Conservation (phyloP, 2,329 filamentous ascomycete species). For the Penicillium sp. region DNA sequence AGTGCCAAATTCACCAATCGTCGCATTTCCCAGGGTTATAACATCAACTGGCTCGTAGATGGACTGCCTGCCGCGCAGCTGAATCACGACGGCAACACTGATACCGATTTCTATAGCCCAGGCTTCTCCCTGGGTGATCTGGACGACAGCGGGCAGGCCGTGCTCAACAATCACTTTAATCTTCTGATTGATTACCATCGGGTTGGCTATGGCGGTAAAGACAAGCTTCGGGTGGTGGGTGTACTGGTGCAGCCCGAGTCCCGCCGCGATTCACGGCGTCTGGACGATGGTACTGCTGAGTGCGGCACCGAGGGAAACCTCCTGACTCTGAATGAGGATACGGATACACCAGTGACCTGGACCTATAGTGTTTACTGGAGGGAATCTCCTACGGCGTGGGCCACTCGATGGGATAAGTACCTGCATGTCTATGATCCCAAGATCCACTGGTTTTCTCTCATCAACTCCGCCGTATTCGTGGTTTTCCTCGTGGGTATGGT, state of each 20-base stretch:
- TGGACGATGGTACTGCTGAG: constrained; percentile 52
- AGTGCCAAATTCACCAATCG: constrained; percentile 75
- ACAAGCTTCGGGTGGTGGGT: constrained; percentile 82
- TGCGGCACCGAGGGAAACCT: constrained; percentile 58
- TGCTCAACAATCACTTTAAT: constrained; percentile 92
- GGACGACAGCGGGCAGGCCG: constrained; percentile 51
- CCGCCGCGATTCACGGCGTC: constrained; percentile 52
- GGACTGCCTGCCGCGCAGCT: constrained; percentile 85
- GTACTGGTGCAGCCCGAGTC: constrained; percentile 83
- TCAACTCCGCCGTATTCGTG: constrained; percentile 93
- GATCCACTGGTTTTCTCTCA: constrained; percentile 98
- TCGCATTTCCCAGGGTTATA: constrained; percentile 79
- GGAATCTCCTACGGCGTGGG: constrained; percentile 80
- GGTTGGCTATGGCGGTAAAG: constrained; percentile 51
- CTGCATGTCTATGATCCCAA: constrained; percentile 94
- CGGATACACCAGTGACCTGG: constrained; percentile 67
- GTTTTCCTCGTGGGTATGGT: constrained; percentile 88
- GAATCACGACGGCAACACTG: constrained; percentile 69
- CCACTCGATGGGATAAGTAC: constrained; percentile 98
- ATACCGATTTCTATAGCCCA: constrained; percentile 79
- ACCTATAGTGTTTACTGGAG: constrained; percentile 93
- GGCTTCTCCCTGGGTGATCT: constrained; percentile 74
- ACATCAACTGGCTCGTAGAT: constrained; percentile 93
- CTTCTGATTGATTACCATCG: constrained; percentile 90
- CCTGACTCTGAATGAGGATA: constrained; percentile 61